Conservation (phyloP, 352 stramenopile genomes). For the Phytophthora chlamydospora region DNA sequence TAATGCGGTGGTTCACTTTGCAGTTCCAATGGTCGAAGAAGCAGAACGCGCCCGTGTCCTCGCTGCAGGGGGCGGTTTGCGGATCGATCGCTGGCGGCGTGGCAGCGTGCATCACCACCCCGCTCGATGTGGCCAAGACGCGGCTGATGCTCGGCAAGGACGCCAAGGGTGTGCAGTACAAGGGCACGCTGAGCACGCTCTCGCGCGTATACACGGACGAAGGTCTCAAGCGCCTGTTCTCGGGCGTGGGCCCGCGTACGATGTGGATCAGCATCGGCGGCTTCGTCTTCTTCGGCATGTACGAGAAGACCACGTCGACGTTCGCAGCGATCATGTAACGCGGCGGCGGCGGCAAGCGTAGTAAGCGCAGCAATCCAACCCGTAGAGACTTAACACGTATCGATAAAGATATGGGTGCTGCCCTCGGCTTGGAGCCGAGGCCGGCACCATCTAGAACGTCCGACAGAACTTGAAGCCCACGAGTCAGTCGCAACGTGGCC, state of each 20-base stretch:
- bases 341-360: background rate
- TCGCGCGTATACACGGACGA: conserved; percentile 92
- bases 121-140: conserved; percentile 99
- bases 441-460: background rate
- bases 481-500: too few species aligned
- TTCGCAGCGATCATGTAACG: conserved; percentile 63
- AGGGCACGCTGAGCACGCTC: conserved; percentile 90
- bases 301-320: conserved; percentile 92
- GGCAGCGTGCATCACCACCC: conserved; percentile 98
- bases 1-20: conserved; percentile 5
- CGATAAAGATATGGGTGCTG: too few species aligned
- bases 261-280: conserved; percentile 99
- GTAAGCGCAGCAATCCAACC: conserved; percentile 5
- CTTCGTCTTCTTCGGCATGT: conserved; percentile 99
- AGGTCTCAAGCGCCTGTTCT: conserved; percentile 92
- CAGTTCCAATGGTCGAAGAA: conserved; percentile 82
- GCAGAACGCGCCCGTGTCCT: conserved; percentile 82
- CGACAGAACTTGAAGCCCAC: background rate
- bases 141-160: conserved; percentile 98
- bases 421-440: too few species aligned
- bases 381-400: too few species aligned
- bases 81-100: conserved; percentile 95
- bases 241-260: conserved; percentile 94
- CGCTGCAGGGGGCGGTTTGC: conserved; percentile 94
- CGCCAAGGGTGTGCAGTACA: conserved; percentile 92